Conservation (phyloP, 1,139 yeast genomes). For the Geotrichum histeridarum region DNA sequence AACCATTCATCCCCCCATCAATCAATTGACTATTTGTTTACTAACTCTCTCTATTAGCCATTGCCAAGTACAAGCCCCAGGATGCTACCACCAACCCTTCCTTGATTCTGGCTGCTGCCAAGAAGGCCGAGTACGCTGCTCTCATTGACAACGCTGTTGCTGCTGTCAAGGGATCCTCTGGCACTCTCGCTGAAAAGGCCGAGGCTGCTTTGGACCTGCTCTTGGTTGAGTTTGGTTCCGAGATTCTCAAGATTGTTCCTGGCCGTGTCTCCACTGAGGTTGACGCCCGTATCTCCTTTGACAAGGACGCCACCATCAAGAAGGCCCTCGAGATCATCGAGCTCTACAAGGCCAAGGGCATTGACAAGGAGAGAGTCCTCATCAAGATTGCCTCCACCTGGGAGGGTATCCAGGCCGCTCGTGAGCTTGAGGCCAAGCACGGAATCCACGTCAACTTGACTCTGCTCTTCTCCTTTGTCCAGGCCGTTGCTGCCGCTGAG, state of each 20-base stretch:
- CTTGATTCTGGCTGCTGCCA: slow-evolving; percentile 90
- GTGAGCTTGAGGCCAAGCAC: slow-evolving; percentile 85
- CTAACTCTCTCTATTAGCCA: slow-evolving; percentile 42
- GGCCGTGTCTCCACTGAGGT: slow-evolving; percentile 99
- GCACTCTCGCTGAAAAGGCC: slow-evolving; percentile 58
- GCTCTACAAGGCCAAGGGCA: slow-evolving; percentile 78
- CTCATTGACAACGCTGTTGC: slow-evolving; percentile 87
- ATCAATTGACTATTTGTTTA: neutral
- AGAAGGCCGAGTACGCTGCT: slow-evolving; percentile 81
- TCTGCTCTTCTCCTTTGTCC: slow-evolving; percentile 86
- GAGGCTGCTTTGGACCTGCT: slow-evolving; percentile 82
- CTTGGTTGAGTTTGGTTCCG: slow-evolving; percentile 92
- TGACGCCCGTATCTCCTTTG: slow-evolving; percentile 94
- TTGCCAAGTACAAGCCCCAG: slow-evolving; percentile 96
- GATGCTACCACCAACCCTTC: slow-evolving; percentile 99
- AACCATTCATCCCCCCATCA: slow-evolving; percentile 1
- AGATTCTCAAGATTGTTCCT: slow-evolving; percentile 90
- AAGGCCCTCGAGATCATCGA: slow-evolving; percentile 87
- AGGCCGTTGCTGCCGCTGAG: slow-evolving; percentile 99
- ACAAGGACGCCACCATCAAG: slow-evolving; percentile 85
- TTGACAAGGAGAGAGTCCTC: slow-evolving; percentile 80
- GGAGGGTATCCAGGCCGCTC: slow-evolving; percentile 99
- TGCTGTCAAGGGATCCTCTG: slow-evolving; percentile 58
- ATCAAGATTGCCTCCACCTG: slow-evolving; percentile 97
- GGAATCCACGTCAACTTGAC: slow-evolving; percentile 95